A percentile compares a stretch with the other conserved stretches of the same genome.
Evolutionary conservation across 1,139 yeast species (phyloP).

Genomic region (Candida gigantensis): DNA sequence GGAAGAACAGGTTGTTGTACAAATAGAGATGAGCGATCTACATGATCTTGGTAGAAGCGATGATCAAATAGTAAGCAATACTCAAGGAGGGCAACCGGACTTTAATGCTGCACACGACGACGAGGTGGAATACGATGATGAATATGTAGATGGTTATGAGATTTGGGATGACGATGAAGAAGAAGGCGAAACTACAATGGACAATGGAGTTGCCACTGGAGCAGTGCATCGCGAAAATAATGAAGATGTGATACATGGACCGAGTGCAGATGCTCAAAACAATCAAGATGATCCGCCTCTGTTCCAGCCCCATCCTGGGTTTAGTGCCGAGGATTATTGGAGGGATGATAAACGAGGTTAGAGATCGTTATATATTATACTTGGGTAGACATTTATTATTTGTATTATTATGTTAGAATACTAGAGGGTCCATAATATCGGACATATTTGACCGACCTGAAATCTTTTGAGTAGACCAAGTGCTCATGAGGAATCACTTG

Average conservation of each 20-base stretch:
- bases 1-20: no score
- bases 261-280: conserved; percentile 1
- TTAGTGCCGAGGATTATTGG: conserved; percentile 35
- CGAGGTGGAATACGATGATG: conserved; percentile 22
- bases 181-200: neutral
- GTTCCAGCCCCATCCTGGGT: conserved; percentile 39
- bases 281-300: conserved; percentile 26
- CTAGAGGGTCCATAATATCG: no score
- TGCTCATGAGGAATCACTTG: no score
- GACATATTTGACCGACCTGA: no score
- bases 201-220: neutral
- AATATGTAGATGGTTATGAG: conserved; percentile 30
- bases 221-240: conserved; percentile 5
- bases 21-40: no score
- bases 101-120: neutral
- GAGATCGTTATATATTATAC: neutral
- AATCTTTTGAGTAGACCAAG: no score
- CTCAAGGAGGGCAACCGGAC: no score
- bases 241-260: neutral
- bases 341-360: conserved; percentile 19
- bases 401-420: neutral
- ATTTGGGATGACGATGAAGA: conserved; percentile 25
- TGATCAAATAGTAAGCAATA: no score
- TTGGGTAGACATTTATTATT: neutral
- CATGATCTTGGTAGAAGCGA: no score